Percentiles rank a stretch among this genome's conserved stretches.
Conservation (phyloP, 2,329 filamentous ascomycete species). For the Aulographum hederae region DNA sequence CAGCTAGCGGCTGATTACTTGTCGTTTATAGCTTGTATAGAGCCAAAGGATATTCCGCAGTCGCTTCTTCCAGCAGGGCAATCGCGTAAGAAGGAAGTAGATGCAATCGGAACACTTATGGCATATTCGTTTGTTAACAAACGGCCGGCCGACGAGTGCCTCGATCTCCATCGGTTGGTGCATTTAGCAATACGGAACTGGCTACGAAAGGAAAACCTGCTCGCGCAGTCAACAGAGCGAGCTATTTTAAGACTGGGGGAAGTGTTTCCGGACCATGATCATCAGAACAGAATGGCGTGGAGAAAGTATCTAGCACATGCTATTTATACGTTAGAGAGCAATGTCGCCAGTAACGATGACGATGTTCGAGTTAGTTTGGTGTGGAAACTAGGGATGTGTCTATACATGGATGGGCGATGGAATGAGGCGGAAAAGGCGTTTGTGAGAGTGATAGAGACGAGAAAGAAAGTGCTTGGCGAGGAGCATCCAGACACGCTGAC, state of each 20-base stretch:
- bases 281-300: conserved; percentile 3
- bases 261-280: conserved; percentile 2
- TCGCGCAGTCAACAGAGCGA: background rate
- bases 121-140: conserved; percentile 10
- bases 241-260: conserved; percentile 4
- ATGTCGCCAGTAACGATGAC: background rate
- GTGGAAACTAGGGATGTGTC: background rate
- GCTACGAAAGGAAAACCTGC: conserved; percentile 4
- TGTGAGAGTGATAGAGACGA: conserved; percentile 1
- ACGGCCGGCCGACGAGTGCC: conserved; percentile 5
- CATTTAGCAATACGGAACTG: conserved; percentile 8
- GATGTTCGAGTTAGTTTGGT: background rate
- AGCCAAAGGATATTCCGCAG: conserved; percentile 8
- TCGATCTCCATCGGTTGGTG: conserved; percentile 9
- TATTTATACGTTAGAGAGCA: conserved; percentile 1
- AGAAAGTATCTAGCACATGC: conserved; percentile 3
- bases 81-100: conserved; percentile 5
- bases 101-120: conserved; percentile 9
- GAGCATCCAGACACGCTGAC: conserved; percentile 5
- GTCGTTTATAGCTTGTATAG: conserved; percentile 1
- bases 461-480: conserved; percentile 2
- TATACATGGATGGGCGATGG: conserved; percentile 1
- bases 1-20: conserved; percentile 1
- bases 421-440: conserved; percentile 1
- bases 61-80: conserved; percentile 8